These are phyloP conservation scores for Astrothelium macrocarpum DNA, from an alignment of 495 filamentous ascomycete genomes.

Conservation along the genomic window DNA sequence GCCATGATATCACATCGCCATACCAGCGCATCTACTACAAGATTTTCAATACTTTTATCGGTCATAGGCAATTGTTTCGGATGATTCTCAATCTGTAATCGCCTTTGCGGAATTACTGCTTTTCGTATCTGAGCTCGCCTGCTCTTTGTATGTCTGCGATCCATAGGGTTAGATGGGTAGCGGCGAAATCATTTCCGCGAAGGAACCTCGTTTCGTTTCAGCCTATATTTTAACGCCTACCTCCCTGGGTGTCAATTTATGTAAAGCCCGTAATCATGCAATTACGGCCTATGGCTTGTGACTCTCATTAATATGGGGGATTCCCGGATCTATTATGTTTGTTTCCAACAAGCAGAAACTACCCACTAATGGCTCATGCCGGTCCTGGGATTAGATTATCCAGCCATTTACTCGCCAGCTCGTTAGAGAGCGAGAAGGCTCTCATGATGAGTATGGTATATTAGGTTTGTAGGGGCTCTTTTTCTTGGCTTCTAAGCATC, in stretches of 20 bases:
- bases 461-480: background rate
- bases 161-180: no score
- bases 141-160: no score
- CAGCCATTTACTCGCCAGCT: background rate
- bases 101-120: background rate
- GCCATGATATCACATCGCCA: background rate
- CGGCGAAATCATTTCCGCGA: slow-evolving; percentile 3
- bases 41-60: no score
- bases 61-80: no score
- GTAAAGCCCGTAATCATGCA: background rate
- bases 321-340: background rate
- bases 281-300: background rate
- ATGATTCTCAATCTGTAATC: no score
- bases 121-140: no score
- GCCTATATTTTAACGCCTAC: background rate
- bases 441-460: background rate
- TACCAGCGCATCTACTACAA: no score
- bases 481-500: background rate
- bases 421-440: background rate
- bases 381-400: background rate
- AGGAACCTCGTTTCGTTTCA: slow-evolving; percentile 6
- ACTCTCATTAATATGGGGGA: background rate
- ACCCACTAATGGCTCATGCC: background rate
- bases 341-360: background rate
- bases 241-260: background rate